phyloP scores from a whole-genome alignment of 1,139 yeast species.

The Candida sanyaensis region DNA sequence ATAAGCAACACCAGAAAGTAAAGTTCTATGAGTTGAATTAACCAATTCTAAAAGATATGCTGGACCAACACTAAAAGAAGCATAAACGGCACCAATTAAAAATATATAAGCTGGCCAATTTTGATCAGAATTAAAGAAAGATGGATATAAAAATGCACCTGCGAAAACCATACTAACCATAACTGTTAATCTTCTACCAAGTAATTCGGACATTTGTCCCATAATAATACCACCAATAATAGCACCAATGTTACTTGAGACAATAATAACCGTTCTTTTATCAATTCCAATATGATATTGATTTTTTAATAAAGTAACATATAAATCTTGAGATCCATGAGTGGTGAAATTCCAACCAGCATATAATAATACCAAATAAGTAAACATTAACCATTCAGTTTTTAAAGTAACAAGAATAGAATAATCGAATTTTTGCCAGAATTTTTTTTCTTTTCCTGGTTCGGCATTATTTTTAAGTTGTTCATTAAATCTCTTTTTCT shows the following conservation, averaged over 20 bases:
- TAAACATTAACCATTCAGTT: conserved; percentile 46
- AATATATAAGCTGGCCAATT: conserved; percentile 30
- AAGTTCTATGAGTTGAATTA: conserved; percentile 35
- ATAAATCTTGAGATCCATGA: conserved; percentile 58
- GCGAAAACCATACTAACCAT: conserved; percentile 30
- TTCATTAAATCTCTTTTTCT: conserved; percentile 15
- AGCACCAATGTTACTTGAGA: conserved; percentile 54
- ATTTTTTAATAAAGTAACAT: conserved; percentile 46
- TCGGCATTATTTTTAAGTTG: conserved; percentile 2
- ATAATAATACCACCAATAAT: conserved; percentile 49
- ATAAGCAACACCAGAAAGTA: conserved; percentile 39
- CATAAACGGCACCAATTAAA: conserved; percentile 32
- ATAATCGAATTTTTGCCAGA: conserved; percentile 15
- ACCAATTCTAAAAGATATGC: conserved; percentile 38
- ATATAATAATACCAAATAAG: conserved; percentile 47
- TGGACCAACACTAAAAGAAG: conserved; percentile 42
- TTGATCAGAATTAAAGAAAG: conserved; percentile 30
- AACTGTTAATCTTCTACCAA: conserved; percentile 51
- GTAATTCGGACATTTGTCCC: conserved; percentile 46
- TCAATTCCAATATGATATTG: conserved; percentile 38
- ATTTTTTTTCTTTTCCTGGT: neutral
- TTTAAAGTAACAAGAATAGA: conserved; percentile 22
- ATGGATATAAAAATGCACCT: conserved; percentile 38
- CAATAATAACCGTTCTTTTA: conserved; percentile 45
- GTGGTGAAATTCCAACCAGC: conserved; percentile 54